Evolutionary conservation across 1,284 basidiomycete genomes (phyloP).

Genomic region (Ustilago cynodontis): DNA sequence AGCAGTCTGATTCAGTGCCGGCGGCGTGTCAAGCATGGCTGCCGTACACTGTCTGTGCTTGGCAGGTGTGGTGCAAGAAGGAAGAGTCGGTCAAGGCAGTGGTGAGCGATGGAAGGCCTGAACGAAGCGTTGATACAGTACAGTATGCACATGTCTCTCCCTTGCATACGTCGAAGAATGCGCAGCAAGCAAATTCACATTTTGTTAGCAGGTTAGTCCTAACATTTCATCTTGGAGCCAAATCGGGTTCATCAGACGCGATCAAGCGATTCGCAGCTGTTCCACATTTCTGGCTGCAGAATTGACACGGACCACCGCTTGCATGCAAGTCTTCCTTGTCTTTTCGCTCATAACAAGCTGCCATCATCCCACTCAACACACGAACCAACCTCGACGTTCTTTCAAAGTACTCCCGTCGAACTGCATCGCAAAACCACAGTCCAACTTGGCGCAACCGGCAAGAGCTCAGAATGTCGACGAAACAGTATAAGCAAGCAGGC

Average conservation of each 20-base stretch:
- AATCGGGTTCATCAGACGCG: background rate
- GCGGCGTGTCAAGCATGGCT: background rate
- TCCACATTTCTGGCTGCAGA: slow-evolving; percentile 7
- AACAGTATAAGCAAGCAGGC: slow-evolving; percentile 65
- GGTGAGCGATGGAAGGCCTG: background rate
- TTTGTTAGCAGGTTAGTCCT: background rate
- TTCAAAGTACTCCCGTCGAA: no score
- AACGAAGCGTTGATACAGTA: background rate
- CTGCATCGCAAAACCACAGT: no score
- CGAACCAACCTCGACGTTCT: background rate
- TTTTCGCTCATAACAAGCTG: background rate
- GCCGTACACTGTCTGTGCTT: background rate
- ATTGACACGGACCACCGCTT: slow-evolving; percentile 25
- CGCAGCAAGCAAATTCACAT: slow-evolving; percentile 5
- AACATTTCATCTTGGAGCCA: background rate
- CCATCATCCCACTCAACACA: background rate
- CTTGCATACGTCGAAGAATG: slow-evolving; percentile 56
- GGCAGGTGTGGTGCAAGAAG: background rate
- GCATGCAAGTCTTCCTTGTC: background rate
- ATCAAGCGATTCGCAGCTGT: background rate
- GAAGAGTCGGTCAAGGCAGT: background rate
- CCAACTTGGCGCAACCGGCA: background rate
- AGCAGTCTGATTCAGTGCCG: background rate
- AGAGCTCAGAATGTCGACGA: slow-evolving; percentile 45
- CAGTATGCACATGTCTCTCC: slow-evolving; percentile 20